Evolutionary conservation across 495 filamentous ascomycete species (phyloP).

Genomic region (Glarea lozoyensis): DNA sequence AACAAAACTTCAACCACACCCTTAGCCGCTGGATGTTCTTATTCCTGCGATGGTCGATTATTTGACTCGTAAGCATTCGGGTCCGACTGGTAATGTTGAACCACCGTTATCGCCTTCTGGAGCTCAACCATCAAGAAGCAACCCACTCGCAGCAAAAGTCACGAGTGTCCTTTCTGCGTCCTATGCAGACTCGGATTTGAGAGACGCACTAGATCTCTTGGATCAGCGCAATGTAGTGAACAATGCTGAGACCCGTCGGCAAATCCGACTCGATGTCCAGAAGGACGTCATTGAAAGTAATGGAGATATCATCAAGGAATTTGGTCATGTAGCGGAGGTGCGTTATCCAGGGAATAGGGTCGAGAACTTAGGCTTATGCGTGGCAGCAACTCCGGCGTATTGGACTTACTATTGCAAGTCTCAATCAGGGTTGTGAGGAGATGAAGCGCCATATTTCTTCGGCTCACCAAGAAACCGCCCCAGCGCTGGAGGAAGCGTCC

Average conservation of each 20-base stretch:
- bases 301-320: constrained; percentile 82
- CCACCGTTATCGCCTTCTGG: constrained; percentile 16
- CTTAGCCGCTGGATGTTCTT: no score
- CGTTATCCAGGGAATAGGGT: constrained; percentile 5
- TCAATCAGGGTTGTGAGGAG: constrained; percentile 74
- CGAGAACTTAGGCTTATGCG: not conserved
- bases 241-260: constrained; percentile 68
- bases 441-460: constrained; percentile 69
- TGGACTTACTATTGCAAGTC: constrained; percentile 62
- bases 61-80: constrained; percentile 18
- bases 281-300: constrained; percentile 92
- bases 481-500: constrained; percentile 71
- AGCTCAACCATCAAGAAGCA: constrained; percentile 23
- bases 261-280: constrained; percentile 76
- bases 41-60: constrained; percentile 20
- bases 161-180: constrained; percentile 82
- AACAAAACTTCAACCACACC: no score
- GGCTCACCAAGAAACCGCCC: constrained; percentile 65
- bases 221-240: constrained; percentile 66
- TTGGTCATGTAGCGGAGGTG: constrained; percentile 86
- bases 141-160: constrained; percentile 63
- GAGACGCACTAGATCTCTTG: constrained; percentile 71
- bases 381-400: constrained; percentile 77
- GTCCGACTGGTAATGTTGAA: constrained; percentile 12
- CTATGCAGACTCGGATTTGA: constrained; percentile 86